These are phyloP conservation scores for Hordeum pubiflorum DNA, from an alignment of 202 grass and related monocot species.

Conservation along the genomic window DNA sequence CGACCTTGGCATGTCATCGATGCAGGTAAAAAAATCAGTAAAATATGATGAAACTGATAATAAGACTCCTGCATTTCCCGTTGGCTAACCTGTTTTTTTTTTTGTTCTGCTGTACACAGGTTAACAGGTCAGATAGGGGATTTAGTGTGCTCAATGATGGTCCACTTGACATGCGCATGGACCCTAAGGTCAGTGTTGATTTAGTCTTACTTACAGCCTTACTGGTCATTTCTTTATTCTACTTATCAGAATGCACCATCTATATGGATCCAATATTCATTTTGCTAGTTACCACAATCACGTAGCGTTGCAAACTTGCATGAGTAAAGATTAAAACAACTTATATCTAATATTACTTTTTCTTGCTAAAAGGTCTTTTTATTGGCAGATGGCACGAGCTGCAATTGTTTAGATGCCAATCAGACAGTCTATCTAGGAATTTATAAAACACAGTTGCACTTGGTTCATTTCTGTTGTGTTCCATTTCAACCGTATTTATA, in stretches of 20 bases:
- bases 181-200: constrained; percentile 57
- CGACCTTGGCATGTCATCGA: constrained; percentile 89
- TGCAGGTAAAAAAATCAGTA: constrained; percentile 49
- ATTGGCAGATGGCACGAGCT: not conserved
- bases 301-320: not conserved
- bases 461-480: not conserved
- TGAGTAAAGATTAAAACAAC: not conserved
- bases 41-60: not conserved
- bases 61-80: not conserved
- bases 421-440: not conserved
- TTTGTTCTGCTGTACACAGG: constrained; percentile 25
- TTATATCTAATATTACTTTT: not conserved
- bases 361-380: not conserved
- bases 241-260: not conserved
- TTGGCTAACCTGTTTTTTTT: not conserved
- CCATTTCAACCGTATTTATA: not conserved
- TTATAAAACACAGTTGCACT: not conserved
- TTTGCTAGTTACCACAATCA: not conserved
- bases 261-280: not conserved
- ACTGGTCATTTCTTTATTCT: not conserved
- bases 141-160: constrained; percentile 79
- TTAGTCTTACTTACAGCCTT: not conserved
- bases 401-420: not conserved
- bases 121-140: constrained; percentile 59
- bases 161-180: constrained; percentile 96